A percentile compares a stretch with the other conserved stretches of the same genome.
phyloP scores from a whole-genome alignment of 192 early-diverging fungal genomes.

The Backusella circina region DNA sequence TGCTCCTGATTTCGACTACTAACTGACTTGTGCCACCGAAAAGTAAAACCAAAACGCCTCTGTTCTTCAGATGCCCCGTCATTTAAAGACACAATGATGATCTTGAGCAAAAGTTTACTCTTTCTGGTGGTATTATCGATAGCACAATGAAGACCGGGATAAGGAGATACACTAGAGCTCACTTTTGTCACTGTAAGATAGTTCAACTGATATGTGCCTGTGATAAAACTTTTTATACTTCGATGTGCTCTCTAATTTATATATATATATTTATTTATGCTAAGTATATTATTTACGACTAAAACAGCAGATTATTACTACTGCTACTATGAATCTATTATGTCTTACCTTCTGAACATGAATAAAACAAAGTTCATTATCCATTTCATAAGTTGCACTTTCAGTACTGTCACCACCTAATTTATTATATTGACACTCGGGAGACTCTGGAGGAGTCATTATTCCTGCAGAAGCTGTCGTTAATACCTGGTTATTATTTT shows the following conservation, averaged over 20 bases:
- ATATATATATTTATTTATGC: neutral
- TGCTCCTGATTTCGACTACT: neutral
- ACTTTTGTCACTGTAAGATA: neutral
- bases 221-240: neutral
- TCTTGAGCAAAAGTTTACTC: neutral
- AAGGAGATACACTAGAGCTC: neutral
- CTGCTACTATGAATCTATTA: neutral
- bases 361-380: neutral
- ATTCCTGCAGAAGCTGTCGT: neutral
- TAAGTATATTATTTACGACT: neutral
- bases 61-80: neutral
- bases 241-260: neutral
- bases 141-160: neutral
- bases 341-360: conserved; percentile 10
- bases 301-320: conserved; percentile 1
- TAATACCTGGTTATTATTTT: neutral
- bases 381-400: neutral
- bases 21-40: neutral
- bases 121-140: neutral
- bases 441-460: neutral
- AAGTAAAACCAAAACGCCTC: conserved; percentile 5
- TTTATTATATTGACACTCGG: neutral
- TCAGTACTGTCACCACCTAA: neutral
- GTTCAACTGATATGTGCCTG: neutral
- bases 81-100: neutral